Evolutionary conservation across 2,329 filamentous ascomycete genomes (phyloP), one percentile per base, ranked within the genome.

Genomic region (Claviceps sp.): DNA sequence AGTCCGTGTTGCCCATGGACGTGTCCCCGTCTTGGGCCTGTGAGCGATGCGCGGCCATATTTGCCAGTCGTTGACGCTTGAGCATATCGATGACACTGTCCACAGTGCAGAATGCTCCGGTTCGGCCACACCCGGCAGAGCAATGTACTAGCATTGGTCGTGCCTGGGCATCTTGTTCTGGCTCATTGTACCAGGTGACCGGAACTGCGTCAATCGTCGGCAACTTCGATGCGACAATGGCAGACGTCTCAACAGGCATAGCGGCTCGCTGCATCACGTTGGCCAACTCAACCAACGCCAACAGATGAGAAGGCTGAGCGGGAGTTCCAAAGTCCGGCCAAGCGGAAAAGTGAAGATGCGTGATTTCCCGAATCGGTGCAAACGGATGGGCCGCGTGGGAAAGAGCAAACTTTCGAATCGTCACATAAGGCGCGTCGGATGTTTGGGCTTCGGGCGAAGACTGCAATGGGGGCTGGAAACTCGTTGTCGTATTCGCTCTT

Each of bases 301-400:
- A 75, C 2, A 98, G 76, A 61, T 97, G 89, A 5, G 82, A 81
- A 1, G 93, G 89, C 61, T 94, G 86, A 0, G 93, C 89, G 0
- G 91, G 91, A 0, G 89, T 85, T 20, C 93, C 93, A 67, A 97
- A 96, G 63, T 98, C 93, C 0, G 93, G 93, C 93, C 93, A 98
- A n/a, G 85, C 84, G 0, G 88, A 82, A 65, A 96, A 97, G 63
- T 97, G 90, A 14, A 98, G 72, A 60, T 98, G 93, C 0, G 90
- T 96, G 55, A 98, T 85, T 67, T 97, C 90, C 24, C 91, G 85
- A 58, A 95, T 85, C 0, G 88, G 86, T 20, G 82, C 80, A 62
- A 95, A 96, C 0, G 91, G 90, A 53, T 86, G 78, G 1, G 78
- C 73, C 2, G 81, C 72, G 63, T 97, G 88, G 1, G 82, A 84